These are phyloP conservation scores for Leishmania guyanensis DNA, from an alignment of 208 protist species.

Conservation along the genomic window DNA sequence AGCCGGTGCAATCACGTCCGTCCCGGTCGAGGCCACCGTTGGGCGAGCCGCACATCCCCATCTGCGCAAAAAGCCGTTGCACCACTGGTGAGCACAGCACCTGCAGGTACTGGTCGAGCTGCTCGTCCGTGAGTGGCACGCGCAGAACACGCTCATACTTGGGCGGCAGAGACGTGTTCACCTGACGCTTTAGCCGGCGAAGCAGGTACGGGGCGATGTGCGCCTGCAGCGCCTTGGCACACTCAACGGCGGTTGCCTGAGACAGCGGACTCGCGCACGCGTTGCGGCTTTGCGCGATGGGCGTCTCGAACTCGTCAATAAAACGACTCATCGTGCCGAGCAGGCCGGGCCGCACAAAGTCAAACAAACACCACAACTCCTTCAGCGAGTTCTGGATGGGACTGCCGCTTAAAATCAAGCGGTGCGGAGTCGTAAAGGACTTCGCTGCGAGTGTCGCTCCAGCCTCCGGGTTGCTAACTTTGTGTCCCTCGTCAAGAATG, in stretches of 20 bases:
- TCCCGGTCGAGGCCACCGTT: conserved; percentile 56
- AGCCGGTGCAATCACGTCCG: conserved; percentile 56
- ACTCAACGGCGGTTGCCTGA: conserved; percentile 95
- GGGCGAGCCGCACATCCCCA: conserved; percentile 30
- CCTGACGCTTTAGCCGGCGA: conserved; percentile 95
- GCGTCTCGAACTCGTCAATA: conserved; percentile 78
- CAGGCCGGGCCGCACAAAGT: conserved; percentile 98
- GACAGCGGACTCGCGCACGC: conserved; percentile 85
- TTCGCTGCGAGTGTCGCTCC: conserved; percentile 95
- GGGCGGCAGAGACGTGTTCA: conserved; percentile 86
- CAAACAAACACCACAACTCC: conserved; percentile 99
- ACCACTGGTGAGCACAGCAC: conserved; percentile 84
- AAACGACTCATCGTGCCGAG: conserved; percentile 88
- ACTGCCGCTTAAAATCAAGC: conserved; percentile 96
- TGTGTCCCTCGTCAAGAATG: conserved; percentile 98
- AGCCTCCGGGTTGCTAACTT: conserved; percentile 96
- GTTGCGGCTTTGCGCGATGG: conserved; percentile 92
- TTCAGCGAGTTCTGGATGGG: conserved; percentile 99
- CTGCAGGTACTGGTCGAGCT: conserved; percentile 92
- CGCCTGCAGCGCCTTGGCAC: conserved; percentile 90
- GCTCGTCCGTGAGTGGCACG: conserved; percentile 92
- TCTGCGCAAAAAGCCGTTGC: conserved; percentile 58
- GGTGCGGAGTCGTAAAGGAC: conserved; percentile 92
- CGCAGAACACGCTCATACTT: conserved; percentile 98
- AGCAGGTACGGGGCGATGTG: conserved; percentile 97